phyloP scores from a whole-genome alignment of 257 asterid genomes.

The Ehretia macrophylla region DNA sequence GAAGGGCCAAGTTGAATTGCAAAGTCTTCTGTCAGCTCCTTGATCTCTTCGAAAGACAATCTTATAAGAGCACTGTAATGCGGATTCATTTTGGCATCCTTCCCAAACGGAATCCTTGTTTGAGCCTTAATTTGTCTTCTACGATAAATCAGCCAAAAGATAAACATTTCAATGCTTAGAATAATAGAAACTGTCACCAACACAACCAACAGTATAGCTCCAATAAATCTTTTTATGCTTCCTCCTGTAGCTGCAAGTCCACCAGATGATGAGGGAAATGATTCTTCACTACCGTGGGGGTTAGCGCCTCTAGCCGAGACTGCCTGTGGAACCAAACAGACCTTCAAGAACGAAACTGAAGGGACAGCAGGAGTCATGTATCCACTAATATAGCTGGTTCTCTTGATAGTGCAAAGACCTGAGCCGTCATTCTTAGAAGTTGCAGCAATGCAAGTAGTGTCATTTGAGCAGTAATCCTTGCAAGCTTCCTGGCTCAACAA shows the following conservation, averaged over 20 bases:
- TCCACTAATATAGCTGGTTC: conserved; percentile 49
- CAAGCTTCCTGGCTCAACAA: conserved; percentile 52
- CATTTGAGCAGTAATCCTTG: conserved; percentile 39
- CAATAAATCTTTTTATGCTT: conserved; percentile 30
- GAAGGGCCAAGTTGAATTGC: conserved; percentile 38
- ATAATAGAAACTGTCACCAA: conserved; percentile 35
- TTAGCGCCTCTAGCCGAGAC: conserved; percentile 37
- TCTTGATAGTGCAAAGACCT: conserved; percentile 47
- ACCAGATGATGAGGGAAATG: conserved; percentile 16
- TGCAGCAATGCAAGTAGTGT: conserved; percentile 48
- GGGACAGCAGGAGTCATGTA: conserved; percentile 36
- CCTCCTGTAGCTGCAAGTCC: conserved; percentile 15
- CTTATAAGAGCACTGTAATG: conserved; percentile 49
- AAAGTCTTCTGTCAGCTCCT: conserved; percentile 45
- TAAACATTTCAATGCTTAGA: conserved; percentile 32
- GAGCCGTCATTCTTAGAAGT: conserved; percentile 66
- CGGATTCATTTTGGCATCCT: conserved; percentile 50
- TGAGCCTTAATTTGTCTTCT: conserved; percentile 30
- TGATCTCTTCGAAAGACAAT: conserved; percentile 43
- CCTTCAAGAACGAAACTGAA: conserved; percentile 54
- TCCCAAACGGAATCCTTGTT: conserved; percentile 47
- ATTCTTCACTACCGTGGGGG: conserved; percentile 12
- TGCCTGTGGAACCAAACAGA: conserved; percentile 57
- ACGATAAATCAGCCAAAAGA: conserved; percentile 31
- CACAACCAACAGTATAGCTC: conserved; percentile 38